Percentiles rank a stretch among this genome's conserved stretches.
These are phyloP conservation scores for Barnettozyma wickerhamii DNA, from an alignment of 805 yeast species.

Conservation along the genomic window DNA sequence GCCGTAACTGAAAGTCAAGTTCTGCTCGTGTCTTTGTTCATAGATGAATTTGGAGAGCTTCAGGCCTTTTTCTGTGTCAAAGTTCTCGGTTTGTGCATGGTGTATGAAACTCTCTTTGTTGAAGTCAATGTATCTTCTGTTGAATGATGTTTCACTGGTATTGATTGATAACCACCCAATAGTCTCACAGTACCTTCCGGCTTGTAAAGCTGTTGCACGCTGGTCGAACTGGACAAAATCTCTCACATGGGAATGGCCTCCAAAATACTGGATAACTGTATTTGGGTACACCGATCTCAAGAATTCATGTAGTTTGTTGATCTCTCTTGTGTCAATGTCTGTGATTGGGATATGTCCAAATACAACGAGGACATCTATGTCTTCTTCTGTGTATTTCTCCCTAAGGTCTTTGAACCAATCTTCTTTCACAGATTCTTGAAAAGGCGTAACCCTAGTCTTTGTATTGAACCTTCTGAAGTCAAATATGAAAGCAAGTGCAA, in stretches of 20 bases:
- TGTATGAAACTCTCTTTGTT: constrained; percentile 63
- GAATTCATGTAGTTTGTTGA: constrained; percentile 32
- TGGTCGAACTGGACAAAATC: constrained; percentile 72
- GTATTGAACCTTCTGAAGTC: constrained; percentile 61
- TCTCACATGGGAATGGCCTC: constrained; percentile 91
- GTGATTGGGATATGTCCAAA: constrained; percentile 77
- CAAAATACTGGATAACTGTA: constrained; percentile 75
- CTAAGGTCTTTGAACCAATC: constrained; percentile 60
- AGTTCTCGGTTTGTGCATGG: constrained; percentile 44
- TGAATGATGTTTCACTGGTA: constrained; percentile 30
- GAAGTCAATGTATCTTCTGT: constrained; percentile 80
- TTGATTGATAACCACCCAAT: constrained; percentile 78
- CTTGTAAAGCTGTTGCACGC: constrained; percentile 73
- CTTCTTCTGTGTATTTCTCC: constrained; percentile 29
- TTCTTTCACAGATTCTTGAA: constrained; percentile 47
- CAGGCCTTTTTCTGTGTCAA: constrained; percentile 55
- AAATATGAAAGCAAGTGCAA: constrained; percentile 77
- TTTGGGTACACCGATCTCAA: constrained; percentile 59
- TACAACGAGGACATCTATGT: constrained; percentile 63
- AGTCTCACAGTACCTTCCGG: constrained; percentile 92
- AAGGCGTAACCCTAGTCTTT: constrained; percentile 60
- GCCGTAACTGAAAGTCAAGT: constrained; percentile 56
- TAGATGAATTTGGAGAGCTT: constrained; percentile 41
- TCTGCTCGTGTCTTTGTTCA: constrained; percentile 40
- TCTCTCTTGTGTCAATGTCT: constrained; percentile 30